phyloP scores from a whole-genome alignment of 75 land plant genomes.

The Pinus taeda region DNA sequence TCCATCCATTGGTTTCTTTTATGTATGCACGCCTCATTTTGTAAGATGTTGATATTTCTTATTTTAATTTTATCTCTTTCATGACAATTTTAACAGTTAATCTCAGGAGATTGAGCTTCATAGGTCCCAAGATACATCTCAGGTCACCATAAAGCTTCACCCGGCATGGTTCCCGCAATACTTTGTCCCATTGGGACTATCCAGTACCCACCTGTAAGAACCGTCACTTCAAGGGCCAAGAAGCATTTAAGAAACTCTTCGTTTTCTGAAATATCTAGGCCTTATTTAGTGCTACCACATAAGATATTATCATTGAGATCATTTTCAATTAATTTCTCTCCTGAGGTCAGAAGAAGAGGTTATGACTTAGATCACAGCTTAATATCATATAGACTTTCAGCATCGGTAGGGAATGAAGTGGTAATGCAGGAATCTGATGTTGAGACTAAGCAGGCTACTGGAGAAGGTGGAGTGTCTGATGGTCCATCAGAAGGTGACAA shows the following conservation, averaged over 20 bases:
- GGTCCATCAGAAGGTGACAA: slow-evolving; percentile 13
- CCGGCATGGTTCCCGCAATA: slow-evolving; percentile 6
- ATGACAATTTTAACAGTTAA: too few species aligned
- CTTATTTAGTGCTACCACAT: neutral
- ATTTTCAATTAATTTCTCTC: neutral
- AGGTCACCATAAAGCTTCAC: neutral
- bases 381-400: slow-evolving; percentile 10
- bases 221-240: neutral
- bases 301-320: neutral
- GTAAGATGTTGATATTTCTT: too few species aligned
- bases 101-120: too few species aligned
- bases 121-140: too few species aligned
- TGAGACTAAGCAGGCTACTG: slow-evolving; percentile 16
- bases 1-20: too few species aligned
- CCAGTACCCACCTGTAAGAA: neutral
- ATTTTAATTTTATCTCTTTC: too few species aligned
- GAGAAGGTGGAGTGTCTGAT: slow-evolving; percentile 16
- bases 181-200: slow-evolving; percentile 2
- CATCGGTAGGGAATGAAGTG: slow-evolving; percentile 57
- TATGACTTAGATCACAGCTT: neutral
- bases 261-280: neutral
- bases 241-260: neutral
- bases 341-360: neutral
- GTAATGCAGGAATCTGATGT: slow-evolving; percentile 36
- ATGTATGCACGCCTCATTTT: too few species aligned